Evolutionary conservation across 2,329 filamentous ascomycete species (phyloP).

Genomic region (Colletotrichum paranaense): DNA sequence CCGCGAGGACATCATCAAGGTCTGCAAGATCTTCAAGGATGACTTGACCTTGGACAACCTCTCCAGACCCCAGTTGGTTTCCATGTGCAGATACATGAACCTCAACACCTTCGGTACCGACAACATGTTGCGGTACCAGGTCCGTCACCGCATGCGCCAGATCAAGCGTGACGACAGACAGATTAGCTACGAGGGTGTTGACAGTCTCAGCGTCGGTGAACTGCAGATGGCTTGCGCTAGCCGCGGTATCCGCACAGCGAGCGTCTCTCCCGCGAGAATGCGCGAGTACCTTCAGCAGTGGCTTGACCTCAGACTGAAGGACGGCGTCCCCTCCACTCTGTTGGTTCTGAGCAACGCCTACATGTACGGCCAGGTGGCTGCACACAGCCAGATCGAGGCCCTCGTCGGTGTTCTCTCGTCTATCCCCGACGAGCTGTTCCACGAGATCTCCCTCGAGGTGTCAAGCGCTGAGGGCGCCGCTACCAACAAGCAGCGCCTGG

Average conservation of each 20-base stretch:
- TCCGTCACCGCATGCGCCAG: slow-evolving; percentile 97
- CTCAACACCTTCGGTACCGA: slow-evolving; percentile 97
- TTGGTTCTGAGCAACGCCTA: slow-evolving; percentile 97
- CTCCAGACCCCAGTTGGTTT: slow-evolving; percentile 93
- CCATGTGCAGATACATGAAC: slow-evolving; percentile 99
- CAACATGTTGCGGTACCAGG: slow-evolving; percentile 96
- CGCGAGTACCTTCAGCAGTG: slow-evolving; percentile 92
- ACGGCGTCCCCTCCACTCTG: slow-evolving; percentile 95
- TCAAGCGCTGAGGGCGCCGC: slow-evolving; percentile 96
- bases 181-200: slow-evolving; percentile 93
- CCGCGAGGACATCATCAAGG: slow-evolving; percentile 92
- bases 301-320: slow-evolving; percentile 92
- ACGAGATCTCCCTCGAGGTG: slow-evolving; percentile 98
- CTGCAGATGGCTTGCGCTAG: slow-evolving; percentile 92
- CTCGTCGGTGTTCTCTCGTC: slow-evolving; percentile 91
- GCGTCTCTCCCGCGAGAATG: slow-evolving; percentile 87
- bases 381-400: slow-evolving; percentile 90
- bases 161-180: slow-evolving; percentile 98
- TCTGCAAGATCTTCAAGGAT: slow-evolving; percentile 99
- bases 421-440: slow-evolving; percentile 98
- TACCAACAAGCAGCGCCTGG: slow-evolving; percentile 98
- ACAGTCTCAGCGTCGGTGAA: slow-evolving; percentile 91
- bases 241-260: slow-evolving; percentile 91
- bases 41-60: slow-evolving; percentile 97
- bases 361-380: slow-evolving; percentile 93